phyloP scores from a whole-genome alignment of 1,284 basidiomycete genomes.

The Uromyces viciae-fabae region DNA sequence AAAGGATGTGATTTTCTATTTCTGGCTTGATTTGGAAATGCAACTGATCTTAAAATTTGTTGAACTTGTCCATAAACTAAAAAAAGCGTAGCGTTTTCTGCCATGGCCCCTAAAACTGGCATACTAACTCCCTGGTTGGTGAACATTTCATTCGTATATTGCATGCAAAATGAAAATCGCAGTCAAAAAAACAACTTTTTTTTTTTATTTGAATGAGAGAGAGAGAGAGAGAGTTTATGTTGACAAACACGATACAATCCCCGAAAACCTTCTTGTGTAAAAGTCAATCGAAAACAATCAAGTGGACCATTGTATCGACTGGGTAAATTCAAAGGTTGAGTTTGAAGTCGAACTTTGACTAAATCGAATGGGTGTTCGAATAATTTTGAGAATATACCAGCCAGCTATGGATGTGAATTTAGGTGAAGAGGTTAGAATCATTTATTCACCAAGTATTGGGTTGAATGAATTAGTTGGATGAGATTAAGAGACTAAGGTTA shows the following conservation, averaged over 20 bases:
- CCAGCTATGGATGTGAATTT: conserved; percentile 57
- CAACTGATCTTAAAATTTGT: conserved; percentile 59
- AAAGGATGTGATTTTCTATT: conserved; percentile 54
- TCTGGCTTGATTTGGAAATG: conserved; percentile 25
- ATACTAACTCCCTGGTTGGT: conserved; percentile 81
- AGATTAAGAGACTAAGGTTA: neutral
- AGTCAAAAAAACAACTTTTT: neutral
- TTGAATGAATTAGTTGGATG: neutral
- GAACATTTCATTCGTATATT: too few relatives aligned
- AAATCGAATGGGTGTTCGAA: conserved; percentile 83
- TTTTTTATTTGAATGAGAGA: neutral
- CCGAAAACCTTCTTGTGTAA: conserved; percentile 68
- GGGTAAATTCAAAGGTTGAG: conserved; percentile 70
- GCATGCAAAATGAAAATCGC: neutral
- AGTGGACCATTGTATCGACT: conserved; percentile 71
- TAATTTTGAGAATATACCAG: conserved; percentile 75
- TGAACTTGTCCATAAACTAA: conserved; percentile 80
- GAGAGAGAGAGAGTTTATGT: conserved; percentile 16
- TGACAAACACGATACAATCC: conserved; percentile 73
- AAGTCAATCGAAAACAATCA: conserved; percentile 75
- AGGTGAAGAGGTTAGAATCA: neutral
- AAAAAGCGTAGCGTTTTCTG: conserved; percentile 83
- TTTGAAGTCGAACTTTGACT: conserved; percentile 76
- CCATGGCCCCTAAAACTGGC: conserved; percentile 82
- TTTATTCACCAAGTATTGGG: neutral